Conservation (phyloP, 352 stramenopile species). For the Pythium aristosporum region DNA sequence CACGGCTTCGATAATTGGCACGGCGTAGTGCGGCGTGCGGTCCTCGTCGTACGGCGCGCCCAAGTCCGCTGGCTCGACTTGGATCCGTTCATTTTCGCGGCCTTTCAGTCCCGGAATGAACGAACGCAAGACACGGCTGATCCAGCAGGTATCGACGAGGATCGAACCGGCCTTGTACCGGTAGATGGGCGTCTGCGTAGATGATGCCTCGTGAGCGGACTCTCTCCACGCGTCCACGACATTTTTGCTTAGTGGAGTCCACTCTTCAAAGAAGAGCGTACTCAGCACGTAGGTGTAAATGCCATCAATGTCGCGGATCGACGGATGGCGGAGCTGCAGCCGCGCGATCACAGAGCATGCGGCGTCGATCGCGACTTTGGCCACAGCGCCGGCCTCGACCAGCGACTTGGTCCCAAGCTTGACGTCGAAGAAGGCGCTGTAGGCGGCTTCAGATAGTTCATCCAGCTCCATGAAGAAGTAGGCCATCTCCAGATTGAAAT, state of each 20-base stretch:
- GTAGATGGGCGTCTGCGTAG: too few species aligned
- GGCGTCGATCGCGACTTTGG: conserved; percentile 31
- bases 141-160: too few species aligned
- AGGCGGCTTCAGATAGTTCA: conserved; percentile 14
- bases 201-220: too few species aligned
- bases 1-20: not conserved
- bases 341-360: conserved; percentile 21
- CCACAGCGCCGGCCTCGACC: conserved; percentile 32
- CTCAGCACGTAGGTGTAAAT: not conserved
- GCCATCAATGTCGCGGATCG: conserved; percentile 12
- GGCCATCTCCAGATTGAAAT: conserved; percentile 25
- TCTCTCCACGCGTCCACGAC: too few species aligned
- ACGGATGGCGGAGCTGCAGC: conserved; percentile 28
- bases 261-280: not conserved
- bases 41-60: not conserved
- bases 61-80: too few species aligned
- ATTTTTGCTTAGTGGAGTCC: too few species aligned
- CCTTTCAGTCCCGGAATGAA: too few species aligned
- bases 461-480: conserved; percentile 35
- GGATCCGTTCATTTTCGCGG: too few species aligned
- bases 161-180: too few species aligned
- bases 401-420: conserved; percentile 36
- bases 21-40: not conserved
- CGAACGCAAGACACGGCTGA: too few species aligned
- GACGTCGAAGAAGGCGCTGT: conserved; percentile 29